These are phyloP conservation scores for Porpolomopsis calyptriformis DNA, from an alignment of 768 basidiomycete species.

Conservation along the genomic window DNA sequence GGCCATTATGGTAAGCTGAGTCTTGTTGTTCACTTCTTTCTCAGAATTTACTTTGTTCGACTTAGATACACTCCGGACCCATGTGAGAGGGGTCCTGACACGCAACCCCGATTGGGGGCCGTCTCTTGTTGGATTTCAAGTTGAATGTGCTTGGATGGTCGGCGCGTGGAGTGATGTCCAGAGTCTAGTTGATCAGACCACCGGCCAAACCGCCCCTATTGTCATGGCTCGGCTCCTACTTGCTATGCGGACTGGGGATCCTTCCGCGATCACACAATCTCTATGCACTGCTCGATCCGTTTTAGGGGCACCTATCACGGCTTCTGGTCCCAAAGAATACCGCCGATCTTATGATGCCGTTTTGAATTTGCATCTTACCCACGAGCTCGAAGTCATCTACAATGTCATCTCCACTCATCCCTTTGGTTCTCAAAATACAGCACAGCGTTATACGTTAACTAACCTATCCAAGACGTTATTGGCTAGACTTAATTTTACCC, in stretches of 20 bases:
- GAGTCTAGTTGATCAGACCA: constrained; percentile 39
- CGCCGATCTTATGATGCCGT: constrained; percentile 80
- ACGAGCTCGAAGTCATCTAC: constrained; percentile 71
- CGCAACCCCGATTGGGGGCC: constrained; percentile 77
- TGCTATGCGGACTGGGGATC: constrained; percentile 56
- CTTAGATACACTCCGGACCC: constrained; percentile 88
- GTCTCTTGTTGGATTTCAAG: constrained; percentile 69
- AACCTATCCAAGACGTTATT: constrained; percentile 42
- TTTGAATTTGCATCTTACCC: constrained; percentile 73
- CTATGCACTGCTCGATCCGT: constrained; percentile 56
- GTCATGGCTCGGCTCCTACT: constrained; percentile 73
- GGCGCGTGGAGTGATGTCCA: constrained; percentile 86
- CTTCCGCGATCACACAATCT: constrained; percentile 33
- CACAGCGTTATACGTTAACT: constrained; percentile 26
- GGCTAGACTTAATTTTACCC: constrained; percentile 60
- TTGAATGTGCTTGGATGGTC: constrained; percentile 94
- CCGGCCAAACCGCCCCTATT: constrained; percentile 47
- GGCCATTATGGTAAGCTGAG: constrained; percentile 83
- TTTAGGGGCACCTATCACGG: constrained; percentile 71
- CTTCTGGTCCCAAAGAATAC: constrained; percentile 74
- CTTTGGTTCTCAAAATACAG: constrained; percentile 25
- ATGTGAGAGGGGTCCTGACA: constrained; percentile 82
- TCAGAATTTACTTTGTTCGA: constrained; percentile 4
- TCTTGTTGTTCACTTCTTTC: background rate
- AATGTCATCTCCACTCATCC: constrained; percentile 30